These are phyloP conservation scores for Fusarium chlamydosporum DNA, from an alignment of 2,329 filamentous ascomycete genomes.

Conservation along the genomic window DNA sequence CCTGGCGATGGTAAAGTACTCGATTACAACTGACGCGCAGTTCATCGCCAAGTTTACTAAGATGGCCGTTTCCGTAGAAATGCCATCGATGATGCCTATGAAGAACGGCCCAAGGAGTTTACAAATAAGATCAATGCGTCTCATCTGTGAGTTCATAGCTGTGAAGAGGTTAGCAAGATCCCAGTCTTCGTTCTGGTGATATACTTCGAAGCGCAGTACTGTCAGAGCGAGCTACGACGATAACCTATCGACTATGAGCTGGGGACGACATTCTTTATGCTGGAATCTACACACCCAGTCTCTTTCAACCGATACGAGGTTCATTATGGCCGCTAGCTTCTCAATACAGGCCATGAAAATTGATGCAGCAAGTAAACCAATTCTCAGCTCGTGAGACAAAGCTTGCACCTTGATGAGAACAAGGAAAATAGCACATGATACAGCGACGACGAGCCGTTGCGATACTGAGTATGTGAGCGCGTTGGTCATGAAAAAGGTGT, in stretches of 20 bases:
- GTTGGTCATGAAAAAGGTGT: neutral
- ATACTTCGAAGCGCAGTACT: constrained; percentile 40
- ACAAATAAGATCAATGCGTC: constrained; percentile 72
- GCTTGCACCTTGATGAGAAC: constrained; percentile 30
- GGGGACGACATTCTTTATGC: neutral
- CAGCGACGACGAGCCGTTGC: constrained; percentile 62
- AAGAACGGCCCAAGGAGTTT: constrained; percentile 70
- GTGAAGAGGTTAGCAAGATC: neutral
- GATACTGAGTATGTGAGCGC: constrained; percentile 46
- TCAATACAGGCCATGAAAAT: constrained; percentile 75
- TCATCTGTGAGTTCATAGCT: constrained; percentile 70
- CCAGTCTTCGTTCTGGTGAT: neutral
- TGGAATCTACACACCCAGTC: constrained; percentile 71
- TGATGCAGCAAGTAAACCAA: constrained; percentile 54
- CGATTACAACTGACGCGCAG: constrained; percentile 61
- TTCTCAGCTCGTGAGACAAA: constrained; percentile 21
- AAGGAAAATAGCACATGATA: constrained; percentile 64
- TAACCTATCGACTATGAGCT: constrained; percentile 44
- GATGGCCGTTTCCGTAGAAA: constrained; percentile 65
- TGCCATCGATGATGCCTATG: constrained; percentile 66
- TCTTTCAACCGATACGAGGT: constrained; percentile 76
- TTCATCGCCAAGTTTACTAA: constrained; percentile 65
- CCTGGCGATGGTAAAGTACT: constrained; percentile 66
- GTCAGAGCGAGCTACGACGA: constrained; percentile 49
- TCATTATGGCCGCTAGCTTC: constrained; percentile 75